phyloP scores from a whole-genome alignment of 2,329 filamentous ascomycete genomes.

The Aspergillus niger region DNA sequence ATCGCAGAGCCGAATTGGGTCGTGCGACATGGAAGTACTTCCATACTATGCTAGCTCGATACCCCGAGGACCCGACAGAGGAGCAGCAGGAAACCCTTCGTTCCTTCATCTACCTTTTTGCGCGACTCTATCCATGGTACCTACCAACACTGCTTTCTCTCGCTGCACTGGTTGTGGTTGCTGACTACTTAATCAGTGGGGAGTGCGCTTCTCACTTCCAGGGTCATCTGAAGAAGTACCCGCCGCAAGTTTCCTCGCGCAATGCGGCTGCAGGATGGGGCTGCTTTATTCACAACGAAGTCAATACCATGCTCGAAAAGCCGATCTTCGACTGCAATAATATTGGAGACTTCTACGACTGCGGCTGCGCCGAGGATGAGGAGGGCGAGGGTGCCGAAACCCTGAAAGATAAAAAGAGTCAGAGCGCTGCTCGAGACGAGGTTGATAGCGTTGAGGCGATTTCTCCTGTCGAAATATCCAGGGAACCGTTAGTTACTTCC shows the following conservation, averaged over 20 bases:
- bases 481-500: constrained; percentile 35
- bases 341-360: constrained; percentile 68
- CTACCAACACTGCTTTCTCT: background rate
- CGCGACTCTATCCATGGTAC: constrained; percentile 65
- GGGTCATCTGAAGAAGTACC: constrained; percentile 61
- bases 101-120: constrained; percentile 65
- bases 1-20: constrained; percentile 60
- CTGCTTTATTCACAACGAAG: constrained; percentile 67
- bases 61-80: constrained; percentile 62
- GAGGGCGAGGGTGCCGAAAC: constrained; percentile 16
- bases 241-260: constrained; percentile 64
- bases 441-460: constrained; percentile 6
- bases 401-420: constrained; percentile 13
- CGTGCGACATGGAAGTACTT: constrained; percentile 67
- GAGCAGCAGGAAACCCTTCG: constrained; percentile 63
- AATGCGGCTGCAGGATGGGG: constrained; percentile 66
- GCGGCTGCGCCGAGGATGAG: constrained; percentile 63
- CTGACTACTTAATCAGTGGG: constrained; percentile 47
- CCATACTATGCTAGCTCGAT: constrained; percentile 67
- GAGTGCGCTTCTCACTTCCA: constrained; percentile 68
- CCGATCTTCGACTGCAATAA: constrained; percentile 64
- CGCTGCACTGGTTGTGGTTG: background rate
- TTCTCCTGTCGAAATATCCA: constrained; percentile 38
- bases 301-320: constrained; percentile 64
- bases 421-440: constrained; percentile 7